Evolutionary conservation across 2,329 filamentous ascomycete genomes (phyloP), one percentile per base, ranked within the genome.

Genomic region (Sclerotinia subarctica): DNA sequence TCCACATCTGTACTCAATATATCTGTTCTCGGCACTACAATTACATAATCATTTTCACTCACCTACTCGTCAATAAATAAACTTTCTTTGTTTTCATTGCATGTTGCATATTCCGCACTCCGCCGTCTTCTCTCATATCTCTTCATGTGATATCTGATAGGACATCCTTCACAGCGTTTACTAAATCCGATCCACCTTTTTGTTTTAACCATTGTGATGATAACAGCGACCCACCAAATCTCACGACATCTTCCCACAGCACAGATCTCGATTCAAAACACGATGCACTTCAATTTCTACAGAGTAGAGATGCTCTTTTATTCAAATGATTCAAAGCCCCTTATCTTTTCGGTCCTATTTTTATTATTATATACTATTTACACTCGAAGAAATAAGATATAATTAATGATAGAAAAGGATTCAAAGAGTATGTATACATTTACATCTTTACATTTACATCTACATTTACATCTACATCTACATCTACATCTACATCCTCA

Each of bases 181-280:
- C 19, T 19, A 17, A 53, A 53, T 32, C 3, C 5, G 51, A 54
- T 54, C 52, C 52, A 54, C 52, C 29, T 54, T 32, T 32, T 54
- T 3, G 2, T 8, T 35, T 35, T 15, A 26, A 32, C 52, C 26
- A 54, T 54, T 54, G 26, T 32, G 26, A 54, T 24, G 52, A 54
- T 54, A 54, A 54, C 35, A 35, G 35, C 8, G 35, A 35, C 35
- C 35, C 35, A 19, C 26, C 21, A 32, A 44, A 32, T 47, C 51
- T 65, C 51, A 65, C 63, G 38, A 65, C 46, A 46, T 46, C 63
- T 52, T 57, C 24, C 19, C 26, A 35, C 35, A 19, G 26, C 15
- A 19, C 35, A 19, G 7, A 58, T 58, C 56, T 46, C 38, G 38
- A 29, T 44, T 44, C 56, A 24, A 44, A 44, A 2, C 13, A 21